Conservation (phyloP, 441 rosid species). For the Flueggea neowawraea region DNA sequence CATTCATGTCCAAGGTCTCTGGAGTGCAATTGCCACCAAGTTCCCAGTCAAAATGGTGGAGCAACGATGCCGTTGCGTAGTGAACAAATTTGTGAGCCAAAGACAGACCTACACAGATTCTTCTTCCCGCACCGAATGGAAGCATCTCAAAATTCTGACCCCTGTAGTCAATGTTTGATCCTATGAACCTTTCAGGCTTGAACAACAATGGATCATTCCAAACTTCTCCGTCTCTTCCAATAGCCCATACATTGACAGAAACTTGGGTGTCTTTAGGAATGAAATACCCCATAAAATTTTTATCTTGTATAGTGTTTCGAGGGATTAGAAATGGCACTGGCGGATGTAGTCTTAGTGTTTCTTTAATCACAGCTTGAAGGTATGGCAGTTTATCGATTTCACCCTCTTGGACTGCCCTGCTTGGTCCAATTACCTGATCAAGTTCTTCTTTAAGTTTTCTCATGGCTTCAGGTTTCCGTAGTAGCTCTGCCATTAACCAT, state of each 20-base stretch:
- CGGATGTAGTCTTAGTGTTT: slow-evolving; percentile 22
- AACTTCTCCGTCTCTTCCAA: slow-evolving; percentile 24
- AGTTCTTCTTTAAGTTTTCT: slow-evolving; percentile 22
- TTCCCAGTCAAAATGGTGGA: slow-evolving; percentile 32
- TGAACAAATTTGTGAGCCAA: slow-evolving; percentile 22
- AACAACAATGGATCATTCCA: slow-evolving; percentile 30
- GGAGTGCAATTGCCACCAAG: slow-evolving; percentile 6
- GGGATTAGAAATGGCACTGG: slow-evolving; percentile 13
- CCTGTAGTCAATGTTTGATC: slow-evolving; percentile 21
- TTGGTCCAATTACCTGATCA: slow-evolving; percentile 13
- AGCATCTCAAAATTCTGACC: slow-evolving; percentile 27
- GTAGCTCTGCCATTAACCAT: slow-evolving; percentile 28
- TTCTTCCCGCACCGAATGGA: slow-evolving; percentile 36
- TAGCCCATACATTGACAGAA: slow-evolving; percentile 25
- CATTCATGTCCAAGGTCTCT: slow-evolving; percentile 14
- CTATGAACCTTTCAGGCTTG: slow-evolving; percentile 32
- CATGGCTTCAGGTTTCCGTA: slow-evolving; percentile 18
- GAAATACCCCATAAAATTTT: slow-evolving; percentile 20
- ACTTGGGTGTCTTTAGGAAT: slow-evolving; percentile 27
- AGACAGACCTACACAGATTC: slow-evolving; percentile 28
- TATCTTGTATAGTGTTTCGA: slow-evolving; percentile 9
- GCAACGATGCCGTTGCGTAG: slow-evolving; percentile 22
- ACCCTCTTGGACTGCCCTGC: slow-evolving; percentile 19
- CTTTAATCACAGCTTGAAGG: slow-evolving; percentile 21
- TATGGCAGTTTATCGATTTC: slow-evolving; percentile 19